Evolutionary conservation across 148 eudicot species (phyloP).

Genomic region (Chenopodium berlandieri): DNA sequence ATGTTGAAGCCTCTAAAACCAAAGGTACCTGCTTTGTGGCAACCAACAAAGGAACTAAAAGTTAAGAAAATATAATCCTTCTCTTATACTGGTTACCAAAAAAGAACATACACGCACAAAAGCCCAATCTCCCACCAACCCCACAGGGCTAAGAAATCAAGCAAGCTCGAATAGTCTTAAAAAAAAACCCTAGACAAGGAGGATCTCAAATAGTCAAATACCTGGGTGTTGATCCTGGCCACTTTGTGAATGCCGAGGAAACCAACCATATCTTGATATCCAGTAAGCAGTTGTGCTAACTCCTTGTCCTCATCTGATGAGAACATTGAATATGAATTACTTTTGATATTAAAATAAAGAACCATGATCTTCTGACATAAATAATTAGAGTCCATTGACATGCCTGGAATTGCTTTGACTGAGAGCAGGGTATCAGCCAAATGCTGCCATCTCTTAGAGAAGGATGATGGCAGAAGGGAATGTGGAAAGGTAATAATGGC

Average conservation of each 20-base stretch:
- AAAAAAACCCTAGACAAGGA: not conserved
- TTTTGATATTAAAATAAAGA: not conserved
- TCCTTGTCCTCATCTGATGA: constrained; percentile 91
- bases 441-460: constrained; percentile 90
- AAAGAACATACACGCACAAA: not conserved
- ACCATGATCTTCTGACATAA: not conserved
- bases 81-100: not conserved
- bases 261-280: constrained; percentile 96
- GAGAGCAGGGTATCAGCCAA: constrained; percentile 91
- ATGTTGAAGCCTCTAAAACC: constrained; percentile 83
- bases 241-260: constrained; percentile 87
- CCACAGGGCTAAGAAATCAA: too few relatives aligned
- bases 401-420: constrained; percentile 90
- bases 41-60: not conserved
- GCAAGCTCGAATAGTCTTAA: too few relatives aligned
- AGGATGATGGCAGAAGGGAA: constrained; percentile 66
- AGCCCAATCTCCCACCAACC: too few relatives aligned
- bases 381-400: constrained; percentile 3
- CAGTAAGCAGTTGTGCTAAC: constrained; percentile 75
- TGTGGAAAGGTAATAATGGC: constrained; percentile 78
- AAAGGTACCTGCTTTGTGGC: constrained; percentile 64
- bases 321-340: constrained; percentile 5
- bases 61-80: not conserved
- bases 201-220: constrained; percentile 19
- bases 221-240: constrained; percentile 85